Evolutionary conservation across 192 early-diverging fungal species (phyloP).

Genomic region (Gonapodya prolifera): DNA sequence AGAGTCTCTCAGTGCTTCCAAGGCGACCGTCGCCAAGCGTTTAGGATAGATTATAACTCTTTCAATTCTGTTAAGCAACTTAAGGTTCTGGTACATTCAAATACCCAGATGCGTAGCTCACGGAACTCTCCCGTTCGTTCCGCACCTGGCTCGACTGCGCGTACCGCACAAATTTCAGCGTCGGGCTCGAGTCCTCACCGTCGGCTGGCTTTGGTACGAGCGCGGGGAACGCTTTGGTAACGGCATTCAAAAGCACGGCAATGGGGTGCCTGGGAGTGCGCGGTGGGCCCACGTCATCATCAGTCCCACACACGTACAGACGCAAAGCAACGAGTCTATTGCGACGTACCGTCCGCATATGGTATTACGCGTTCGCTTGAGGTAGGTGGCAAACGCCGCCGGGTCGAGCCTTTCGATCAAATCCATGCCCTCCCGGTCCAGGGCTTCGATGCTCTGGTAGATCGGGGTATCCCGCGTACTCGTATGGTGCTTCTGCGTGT

Average conservation of each 20-base stretch:
- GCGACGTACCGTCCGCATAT: conserved; percentile 61
- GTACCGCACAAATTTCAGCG: conserved; percentile 65
- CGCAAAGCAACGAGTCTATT: background rate
- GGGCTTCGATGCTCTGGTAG: conserved; percentile 56
- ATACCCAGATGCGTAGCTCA: conserved; percentile 62
- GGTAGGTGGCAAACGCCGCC: conserved; percentile 50
- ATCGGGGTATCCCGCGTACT: conserved; percentile 32
- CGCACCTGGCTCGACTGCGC: conserved; percentile 61
- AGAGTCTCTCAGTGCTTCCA: background rate
- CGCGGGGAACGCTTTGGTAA: conserved; percentile 10
- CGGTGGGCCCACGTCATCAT: no score
- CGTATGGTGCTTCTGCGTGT: conserved; percentile 25
- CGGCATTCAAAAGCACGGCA: conserved; percentile 59
- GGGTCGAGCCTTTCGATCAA: conserved; percentile 52
- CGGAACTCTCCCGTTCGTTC: conserved; percentile 49
- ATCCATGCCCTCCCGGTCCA: conserved; percentile 76
- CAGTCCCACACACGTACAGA: conserved; percentile 33
- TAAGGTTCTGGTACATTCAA: background rate
- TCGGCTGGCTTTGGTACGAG: background rate
- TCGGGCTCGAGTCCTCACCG: background rate
- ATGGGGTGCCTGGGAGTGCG: conserved; percentile 39
- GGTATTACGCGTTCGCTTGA: conserved; percentile 71
- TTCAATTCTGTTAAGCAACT: background rate
- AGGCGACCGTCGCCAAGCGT: background rate
- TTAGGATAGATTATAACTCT: background rate